These are phyloP conservation scores for Apiotrichum siamense DNA, from an alignment of 1,284 basidiomycete species.

Conservation along the genomic window DNA sequence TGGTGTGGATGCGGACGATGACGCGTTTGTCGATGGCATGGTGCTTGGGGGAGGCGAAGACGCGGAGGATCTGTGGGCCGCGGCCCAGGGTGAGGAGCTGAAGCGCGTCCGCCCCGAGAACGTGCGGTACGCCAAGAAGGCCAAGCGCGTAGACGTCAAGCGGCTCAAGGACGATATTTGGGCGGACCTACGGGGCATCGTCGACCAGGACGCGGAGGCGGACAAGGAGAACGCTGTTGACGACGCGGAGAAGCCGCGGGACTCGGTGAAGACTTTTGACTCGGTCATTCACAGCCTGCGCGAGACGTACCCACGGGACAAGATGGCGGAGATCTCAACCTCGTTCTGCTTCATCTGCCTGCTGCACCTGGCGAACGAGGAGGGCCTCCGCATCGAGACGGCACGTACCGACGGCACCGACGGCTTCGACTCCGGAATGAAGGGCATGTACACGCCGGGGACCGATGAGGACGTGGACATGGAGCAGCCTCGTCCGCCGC, in stretches of 20 bases:
- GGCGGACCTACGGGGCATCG: constrained; percentile 76
- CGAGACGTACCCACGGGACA: constrained; percentile 77
- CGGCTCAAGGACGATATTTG: constrained; percentile 98
- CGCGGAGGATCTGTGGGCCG: constrained; percentile 71
- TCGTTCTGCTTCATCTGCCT: constrained; percentile 99
- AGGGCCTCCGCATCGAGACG: constrained; percentile 72
- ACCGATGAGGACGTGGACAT: constrained; percentile 15
- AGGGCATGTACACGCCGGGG: constrained; percentile 26
- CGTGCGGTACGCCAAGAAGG: constrained; percentile 91
- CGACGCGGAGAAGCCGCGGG: constrained; percentile 45
- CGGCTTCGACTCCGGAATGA: constrained; percentile 41
- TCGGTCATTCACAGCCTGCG: constrained; percentile 77
- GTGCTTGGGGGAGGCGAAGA: constrained; percentile 50
- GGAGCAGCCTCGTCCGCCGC: not conserved
- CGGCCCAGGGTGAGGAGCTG: constrained; percentile 65
- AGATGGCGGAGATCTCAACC: constrained; percentile 96
- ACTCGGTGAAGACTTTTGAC: constrained; percentile 67
- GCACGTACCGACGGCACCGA: constrained; percentile 48
- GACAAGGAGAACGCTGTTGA: not conserved
- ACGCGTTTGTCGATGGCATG: constrained; percentile 58
- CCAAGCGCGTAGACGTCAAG: constrained; percentile 94
- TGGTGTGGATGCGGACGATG: constrained; percentile 57
- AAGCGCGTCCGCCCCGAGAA: constrained; percentile 77
- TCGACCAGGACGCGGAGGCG: constrained; percentile 24
- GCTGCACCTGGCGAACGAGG: constrained; percentile 89